Evolutionary conservation across 257 asterid genomes (phyloP).

Genomic region (Echites panduratus): DNA sequence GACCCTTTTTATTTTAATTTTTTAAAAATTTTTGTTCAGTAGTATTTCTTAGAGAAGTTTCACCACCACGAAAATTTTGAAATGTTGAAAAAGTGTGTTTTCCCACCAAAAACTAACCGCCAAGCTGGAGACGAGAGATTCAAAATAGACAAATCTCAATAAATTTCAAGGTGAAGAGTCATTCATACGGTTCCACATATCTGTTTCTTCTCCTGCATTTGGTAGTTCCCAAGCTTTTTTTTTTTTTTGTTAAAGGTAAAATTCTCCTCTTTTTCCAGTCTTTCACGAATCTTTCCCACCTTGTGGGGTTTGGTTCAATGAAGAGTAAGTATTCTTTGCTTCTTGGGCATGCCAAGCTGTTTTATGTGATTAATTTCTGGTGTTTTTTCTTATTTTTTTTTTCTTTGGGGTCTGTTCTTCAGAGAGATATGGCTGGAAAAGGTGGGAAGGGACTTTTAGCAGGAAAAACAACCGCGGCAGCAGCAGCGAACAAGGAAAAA

Average conservation of each 20-base stretch:
- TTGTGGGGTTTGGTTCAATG: background rate
- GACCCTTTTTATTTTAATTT: background rate
- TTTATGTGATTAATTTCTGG: background rate
- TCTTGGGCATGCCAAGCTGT: background rate
- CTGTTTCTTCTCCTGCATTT: background rate
- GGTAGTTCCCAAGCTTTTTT: background rate
- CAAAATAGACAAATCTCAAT: constrained; percentile 21
- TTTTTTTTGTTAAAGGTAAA: constrained; percentile 13
- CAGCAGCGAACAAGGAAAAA: constrained; percentile 74
- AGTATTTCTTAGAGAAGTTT: background rate
- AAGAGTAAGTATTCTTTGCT: background rate
- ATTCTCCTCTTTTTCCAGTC: background rate
- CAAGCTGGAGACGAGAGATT: constrained; percentile 22
- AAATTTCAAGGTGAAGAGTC: constrained; percentile 19
- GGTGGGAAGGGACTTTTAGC: constrained; percentile 97
- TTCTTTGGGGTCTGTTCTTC: background rate
- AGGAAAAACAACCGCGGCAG: constrained; percentile 81
- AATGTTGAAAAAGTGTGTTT: constrained; percentile 14
- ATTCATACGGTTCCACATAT: background rate
- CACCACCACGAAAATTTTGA: constrained; percentile 16
- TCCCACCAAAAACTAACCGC: constrained; percentile 48
- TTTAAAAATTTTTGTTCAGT: too few relatives aligned
- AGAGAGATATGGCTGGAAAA: constrained; percentile 73
- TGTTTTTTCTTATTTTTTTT: background rate
- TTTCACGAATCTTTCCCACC: background rate